These are phyloP conservation scores for Mycena metata DNA, from an alignment of 768 basidiomycete species.

Conservation along the genomic window DNA sequence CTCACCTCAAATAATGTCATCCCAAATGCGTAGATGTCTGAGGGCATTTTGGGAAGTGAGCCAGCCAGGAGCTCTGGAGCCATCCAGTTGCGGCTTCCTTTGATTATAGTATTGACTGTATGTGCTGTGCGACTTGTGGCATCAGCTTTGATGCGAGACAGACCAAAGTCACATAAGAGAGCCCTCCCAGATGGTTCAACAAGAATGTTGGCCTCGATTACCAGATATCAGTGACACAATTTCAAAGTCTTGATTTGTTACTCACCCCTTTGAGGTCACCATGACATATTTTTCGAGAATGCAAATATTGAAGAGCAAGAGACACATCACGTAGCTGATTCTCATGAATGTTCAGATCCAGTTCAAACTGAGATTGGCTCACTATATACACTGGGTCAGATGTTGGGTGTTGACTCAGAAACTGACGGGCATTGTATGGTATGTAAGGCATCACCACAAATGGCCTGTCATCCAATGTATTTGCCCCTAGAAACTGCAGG, in stretches of 20 bases:
- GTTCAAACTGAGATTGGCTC: not conserved
- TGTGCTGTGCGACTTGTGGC: slow-evolving; percentile 14
- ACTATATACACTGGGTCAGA: slow-evolving; percentile 16
- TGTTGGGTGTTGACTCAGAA: slow-evolving; percentile 15
- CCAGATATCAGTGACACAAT: too few species aligned
- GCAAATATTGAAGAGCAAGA: slow-evolving; percentile 26
- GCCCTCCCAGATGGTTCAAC: slow-evolving; percentile 31
- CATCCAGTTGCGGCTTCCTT: slow-evolving; percentile 42
- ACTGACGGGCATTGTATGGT: slow-evolving; percentile 31
- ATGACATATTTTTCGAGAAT: slow-evolving; percentile 26
- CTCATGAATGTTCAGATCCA: not conserved
- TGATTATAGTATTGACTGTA: not conserved
- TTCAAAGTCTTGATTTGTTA: too few species aligned
- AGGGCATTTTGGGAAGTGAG: slow-evolving; percentile 21
- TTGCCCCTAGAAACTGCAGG: slow-evolving; percentile 34
- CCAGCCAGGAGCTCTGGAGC: slow-evolving; percentile 38
- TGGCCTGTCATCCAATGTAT: too few species aligned
- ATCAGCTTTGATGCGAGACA: slow-evolving; percentile 31
- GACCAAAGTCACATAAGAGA: slow-evolving; percentile 36
- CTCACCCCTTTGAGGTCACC: slow-evolving; percentile 10
- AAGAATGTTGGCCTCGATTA: slow-evolving; percentile 35
- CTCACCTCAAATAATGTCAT: slow-evolving; percentile 42
- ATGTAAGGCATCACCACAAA: slow-evolving; percentile 37
- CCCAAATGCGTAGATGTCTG: slow-evolving; percentile 44
- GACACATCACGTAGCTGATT: slow-evolving; percentile 7